These are phyloP conservation scores for Orbilia quercus DNA, from an alignment of 2,329 filamentous ascomycete species.

Conservation along the genomic window DNA sequence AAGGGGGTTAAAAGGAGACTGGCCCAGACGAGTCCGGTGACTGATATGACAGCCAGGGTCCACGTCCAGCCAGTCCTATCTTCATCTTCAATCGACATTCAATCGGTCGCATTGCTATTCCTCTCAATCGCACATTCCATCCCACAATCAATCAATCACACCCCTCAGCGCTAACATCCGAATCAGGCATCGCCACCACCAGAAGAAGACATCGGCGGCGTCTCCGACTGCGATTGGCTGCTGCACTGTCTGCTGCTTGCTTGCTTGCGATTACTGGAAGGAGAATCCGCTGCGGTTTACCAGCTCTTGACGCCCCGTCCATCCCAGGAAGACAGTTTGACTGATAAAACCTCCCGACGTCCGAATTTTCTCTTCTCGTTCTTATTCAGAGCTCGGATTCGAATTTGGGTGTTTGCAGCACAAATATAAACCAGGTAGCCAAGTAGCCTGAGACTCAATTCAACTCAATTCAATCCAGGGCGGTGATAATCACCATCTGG, in stretches of 20 bases:
- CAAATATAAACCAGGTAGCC: not conserved
- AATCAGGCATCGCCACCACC: conserved; percentile 48
- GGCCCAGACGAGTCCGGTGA: conserved; percentile 49
- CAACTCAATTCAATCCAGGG: no score
- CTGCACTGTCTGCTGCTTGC: conserved; percentile 8
- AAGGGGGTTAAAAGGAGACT: conserved; percentile 17
- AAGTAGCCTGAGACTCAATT: conserved; percentile 24
- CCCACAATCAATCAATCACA: not conserved
- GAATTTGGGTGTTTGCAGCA: not conserved
- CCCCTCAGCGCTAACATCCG: conserved; percentile 24
- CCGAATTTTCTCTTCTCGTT: conserved; percentile 15
- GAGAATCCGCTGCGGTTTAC: conserved; percentile 33
- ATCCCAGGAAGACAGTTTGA: conserved; percentile 17
- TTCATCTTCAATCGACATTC: conserved; percentile 15
- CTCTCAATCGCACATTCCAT: conserved; percentile 39
- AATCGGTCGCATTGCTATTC: conserved; percentile 14
- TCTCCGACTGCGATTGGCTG: conserved; percentile 53
- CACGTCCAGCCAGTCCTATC: no score
- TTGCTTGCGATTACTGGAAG: conserved; percentile 55
- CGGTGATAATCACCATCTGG: conserved; percentile 32
- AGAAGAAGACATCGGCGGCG: conserved; percentile 32
- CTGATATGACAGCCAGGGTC: conserved; percentile 29
- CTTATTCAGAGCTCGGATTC: conserved; percentile 3
- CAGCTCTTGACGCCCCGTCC: conserved; percentile 44
- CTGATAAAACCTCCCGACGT: conserved; percentile 27